Evolutionary conservation across 352 stramenopile species (phyloP), one percentile per base, ranked within the genome.

Genomic region (Globisporangium parvum): DNA sequence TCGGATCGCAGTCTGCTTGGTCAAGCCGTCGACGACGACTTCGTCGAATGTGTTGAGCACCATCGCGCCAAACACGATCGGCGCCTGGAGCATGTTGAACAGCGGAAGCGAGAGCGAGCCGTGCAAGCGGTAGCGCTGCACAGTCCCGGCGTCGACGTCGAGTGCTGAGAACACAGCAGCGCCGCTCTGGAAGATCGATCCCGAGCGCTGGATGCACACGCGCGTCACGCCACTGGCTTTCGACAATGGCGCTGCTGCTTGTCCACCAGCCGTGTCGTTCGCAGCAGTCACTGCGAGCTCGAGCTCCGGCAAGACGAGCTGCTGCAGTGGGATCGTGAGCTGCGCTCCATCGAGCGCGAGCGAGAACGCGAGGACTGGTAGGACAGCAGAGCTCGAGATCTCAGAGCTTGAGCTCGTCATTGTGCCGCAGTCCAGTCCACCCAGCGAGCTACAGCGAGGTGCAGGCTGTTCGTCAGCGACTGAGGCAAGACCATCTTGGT

Each of bases 61-160:
- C 75, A 87, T 87, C 6, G 59, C 46, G 14, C 79, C 79, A 47
- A 90, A 80, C 52, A 78, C 64, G n/a, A 90, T 69, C 0, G 79
- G 77, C 8, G 69, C 59, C 31, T 88, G 69, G 28, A 79, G 61
- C 79, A 90, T 90, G 60, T 87, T 90, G 62, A 75, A 86, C 12
- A 89, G 66, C n/a, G 65, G 65, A 4, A 86, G 65, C 15, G 70
- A 60, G 11, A 73, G 66, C 0, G 65, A 73, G 20, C 74, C 69
- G 33, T 87, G 73, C 41, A 87, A 49, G 31, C 76, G 63, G 46
- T 85, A 80, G 12, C 76, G 70, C 40, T 78, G 71, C 18, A 71
- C 63, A 0, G 73, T 59, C 12, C 68, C 66, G 11, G 59, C 61
- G 18, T 80, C 76, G 6, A 67, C 67, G 21, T 84, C 72, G 14